A percentile compares a stretch with the other conserved stretches of the same genome.
These are phyloP conservation scores for Biscogniauxia marginata DNA, from an alignment of 2,329 filamentous ascomycete genomes.

Conservation along the genomic window DNA sequence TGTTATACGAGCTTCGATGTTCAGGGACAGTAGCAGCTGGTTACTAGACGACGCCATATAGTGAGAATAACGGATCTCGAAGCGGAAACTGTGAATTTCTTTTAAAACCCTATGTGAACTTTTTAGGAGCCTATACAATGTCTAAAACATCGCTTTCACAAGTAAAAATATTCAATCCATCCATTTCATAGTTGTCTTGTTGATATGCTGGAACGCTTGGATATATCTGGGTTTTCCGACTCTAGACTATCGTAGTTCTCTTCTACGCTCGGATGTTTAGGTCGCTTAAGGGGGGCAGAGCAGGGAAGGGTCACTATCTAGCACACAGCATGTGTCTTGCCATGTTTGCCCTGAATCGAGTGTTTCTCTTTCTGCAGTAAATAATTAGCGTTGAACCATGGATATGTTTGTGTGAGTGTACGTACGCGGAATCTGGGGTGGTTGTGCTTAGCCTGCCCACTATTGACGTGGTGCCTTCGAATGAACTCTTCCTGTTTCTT, in stretches of 20 bases:
- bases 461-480: constrained; percentile 51
- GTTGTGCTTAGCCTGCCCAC: constrained; percentile 53
- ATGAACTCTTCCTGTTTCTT: constrained; percentile 68
- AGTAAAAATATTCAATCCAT: neutral
- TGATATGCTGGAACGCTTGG: neutral
- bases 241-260: neutral
- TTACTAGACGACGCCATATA: neutral
- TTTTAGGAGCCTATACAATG: neutral
- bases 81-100: neutral
- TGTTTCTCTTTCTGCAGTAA: constrained; percentile 68
- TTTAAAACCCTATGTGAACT: neutral
- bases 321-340: constrained; percentile 87
- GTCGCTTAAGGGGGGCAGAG: neutral
- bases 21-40: neutral
- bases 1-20: neutral
- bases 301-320: constrained; percentile 38
- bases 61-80: neutral
- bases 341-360: constrained; percentile 83
- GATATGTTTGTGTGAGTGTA: constrained; percentile 4
- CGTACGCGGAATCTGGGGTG: constrained; percentile 50
- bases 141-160: neutral
- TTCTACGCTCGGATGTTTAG: neutral
- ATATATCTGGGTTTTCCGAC: too few relatives aligned
- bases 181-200: neutral
- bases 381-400: constrained; percentile 5